Evolutionary conservation across 352 stramenopile genomes (phyloP), one percentile per base, ranked within the genome.

Genomic region (Phytophthora hibernalis): DNA sequence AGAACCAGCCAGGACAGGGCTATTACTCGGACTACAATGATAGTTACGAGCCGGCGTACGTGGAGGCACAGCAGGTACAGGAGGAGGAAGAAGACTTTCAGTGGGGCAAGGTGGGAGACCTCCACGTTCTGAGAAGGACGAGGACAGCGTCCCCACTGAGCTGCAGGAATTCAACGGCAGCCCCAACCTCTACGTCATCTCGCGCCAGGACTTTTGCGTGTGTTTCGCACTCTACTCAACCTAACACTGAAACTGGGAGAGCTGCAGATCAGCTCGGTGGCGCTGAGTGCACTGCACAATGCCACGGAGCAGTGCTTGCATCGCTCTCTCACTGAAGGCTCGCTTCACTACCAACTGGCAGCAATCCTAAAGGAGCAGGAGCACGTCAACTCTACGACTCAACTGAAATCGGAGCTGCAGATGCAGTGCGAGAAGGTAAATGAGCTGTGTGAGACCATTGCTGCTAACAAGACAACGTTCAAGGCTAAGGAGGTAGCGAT

Each of bases 201-300:
- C 88, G 11, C 77, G 86, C 20, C 73, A 87, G 51, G 64, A 72
- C 3, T 91, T 95, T 52, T 76, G n/a, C 51, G 70, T 3, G 35
- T 93, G n/a, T 87, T 89, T 24, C 74, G 69, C 10, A 54, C 61
- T 20, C 51, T 77, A 1, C 65, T 90, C 15, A 56, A 57, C 13
- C 64, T 79, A 26, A 63, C 62, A 24, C n/a, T 82, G 49, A 65
- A 61, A 52, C 44, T 78, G 31, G 71, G 74, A 12, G 71, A 78
- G 45, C 57, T 89, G 10, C 65, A 76, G 9, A 89, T 95, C 61
- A 90, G 71, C 45, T 75, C 82, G 0, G 84, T 92, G 7, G 88
- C 85, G 3, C 65, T 95, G 8, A 94, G 85, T 43, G 86, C 83
- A 5, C 61, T 96, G 9, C 88, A 96, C 65, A 96, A 92, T 33